phyloP scores from a whole-genome alignment of 2,329 filamentous ascomycete species.

The Neofusicoccum cordaticola region DNA sequence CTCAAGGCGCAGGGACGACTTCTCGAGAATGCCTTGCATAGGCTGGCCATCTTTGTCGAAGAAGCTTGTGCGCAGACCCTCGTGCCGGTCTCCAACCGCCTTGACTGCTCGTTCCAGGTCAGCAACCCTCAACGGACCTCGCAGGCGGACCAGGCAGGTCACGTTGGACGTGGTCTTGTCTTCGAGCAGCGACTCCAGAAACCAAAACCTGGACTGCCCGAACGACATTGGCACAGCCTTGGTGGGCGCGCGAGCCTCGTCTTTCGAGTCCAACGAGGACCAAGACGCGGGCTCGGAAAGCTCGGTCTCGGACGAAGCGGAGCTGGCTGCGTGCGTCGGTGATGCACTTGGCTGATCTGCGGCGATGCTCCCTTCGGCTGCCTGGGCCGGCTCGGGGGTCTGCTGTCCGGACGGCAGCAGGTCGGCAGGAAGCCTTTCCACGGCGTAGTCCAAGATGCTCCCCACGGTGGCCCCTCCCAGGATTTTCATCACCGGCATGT shows the following conservation, averaged over 20 bases:
- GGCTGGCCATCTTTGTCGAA: no score
- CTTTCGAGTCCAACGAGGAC: no score
- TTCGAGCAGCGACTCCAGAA: conserved; percentile 32
- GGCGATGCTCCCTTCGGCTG: no score
- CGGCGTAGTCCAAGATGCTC: not conserved
- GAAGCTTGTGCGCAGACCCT: conserved; percentile 35
- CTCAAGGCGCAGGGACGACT: not conserved
- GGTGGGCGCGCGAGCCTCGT: no score
- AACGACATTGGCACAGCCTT: conserved; percentile 32
- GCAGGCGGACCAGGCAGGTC: conserved; percentile 31
- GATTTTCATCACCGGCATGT: conserved; percentile 50
- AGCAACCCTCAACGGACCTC: conserved; percentile 31
- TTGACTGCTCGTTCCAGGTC: conserved; percentile 36
- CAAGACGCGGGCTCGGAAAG: no score
- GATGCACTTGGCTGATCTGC: no score
- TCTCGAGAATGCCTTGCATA: no score
- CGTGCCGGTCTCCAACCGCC: conserved; percentile 29
- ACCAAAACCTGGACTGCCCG: conserved; percentile 45
- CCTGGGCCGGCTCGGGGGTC: no score
- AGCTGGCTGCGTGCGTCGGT: no score
- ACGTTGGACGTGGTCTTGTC: conserved; percentile 44
- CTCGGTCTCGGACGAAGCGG: no score
- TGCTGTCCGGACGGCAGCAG: no score
- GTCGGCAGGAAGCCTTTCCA: not conserved
- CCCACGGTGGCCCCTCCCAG: conserved; percentile 30